Base-by-base conservation (phyloP, 805 yeast genomes). In the Teunomyces cretensis region DNA sequence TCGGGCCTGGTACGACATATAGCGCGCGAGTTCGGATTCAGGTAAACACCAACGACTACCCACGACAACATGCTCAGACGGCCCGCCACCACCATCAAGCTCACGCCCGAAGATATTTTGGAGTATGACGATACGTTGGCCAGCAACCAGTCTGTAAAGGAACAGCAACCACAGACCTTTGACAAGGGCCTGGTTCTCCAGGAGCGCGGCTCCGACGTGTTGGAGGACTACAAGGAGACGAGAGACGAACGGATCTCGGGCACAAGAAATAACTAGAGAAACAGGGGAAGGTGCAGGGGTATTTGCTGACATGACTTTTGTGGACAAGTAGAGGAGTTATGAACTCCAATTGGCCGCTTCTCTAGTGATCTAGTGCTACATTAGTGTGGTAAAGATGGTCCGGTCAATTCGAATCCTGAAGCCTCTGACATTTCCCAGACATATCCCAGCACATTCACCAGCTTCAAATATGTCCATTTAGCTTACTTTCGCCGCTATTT, bases 21-120 rank as follows among this genome's bases (percentile, higher is more conserved):
- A 38, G 11, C 41, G n/a, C 19, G 17, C 15, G 14, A 19, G 22
- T 19, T 19, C n/a, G n/a, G n/a, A 19, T 6, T 19, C 6, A 19
- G 22, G 22, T 62, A 32, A 69, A 58, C 64, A 31, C 77, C 75
- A 42, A 11, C 14, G n/a, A 9, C 27, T 4, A 38, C 16, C 13
- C 8, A 24, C 22, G 26, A 11, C 19, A 33, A 9, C 36, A 85
- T 86, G 92, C 67, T 86, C 35, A 74, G 91, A 65, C 72, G 90
- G 60, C 84, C 81, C 13, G 86, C 91, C 4, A 85, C 92, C 0
- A 74, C 81, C 1, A 79, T 86, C 43, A 75, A 76, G 46, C 70
- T 86, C 39, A 78, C 83, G 0, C 86, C 87, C 0, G 89, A 84
- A 50, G 94, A 86, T 53, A 76, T 86, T 14, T 60, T 67, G 48